Base-by-base conservation (phyloP, 2,329 filamentous ascomycete genomes). In the Aspergillus sp. region DNA sequence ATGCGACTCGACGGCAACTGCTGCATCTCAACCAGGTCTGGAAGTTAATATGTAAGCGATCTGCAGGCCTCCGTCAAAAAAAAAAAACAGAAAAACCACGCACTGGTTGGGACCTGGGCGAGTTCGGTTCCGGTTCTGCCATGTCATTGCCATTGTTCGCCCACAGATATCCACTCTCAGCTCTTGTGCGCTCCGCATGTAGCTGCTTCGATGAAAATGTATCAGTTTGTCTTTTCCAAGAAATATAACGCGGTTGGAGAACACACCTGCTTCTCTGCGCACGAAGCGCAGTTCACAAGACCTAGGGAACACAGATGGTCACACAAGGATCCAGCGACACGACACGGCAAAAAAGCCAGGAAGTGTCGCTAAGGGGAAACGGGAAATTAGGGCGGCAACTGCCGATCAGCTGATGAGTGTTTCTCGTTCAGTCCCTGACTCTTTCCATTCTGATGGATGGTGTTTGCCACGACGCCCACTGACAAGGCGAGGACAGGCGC, bases 31-130 rank as follows among this genome's bases (percentile, higher is more conserved):
- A 5, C 34, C 34, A 49, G 43, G 56, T 38, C 24, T 55, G 44
- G 41, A 55, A 52, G 49, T 51, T 57, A 54, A 48, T 17, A 30
- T 26, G 43, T 56, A 48, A 52, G 54, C 53, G 53, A 57, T 11
- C 64, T 72, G 69, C 69, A 72, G 61, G 65, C 61, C 66, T 49
- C 65, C 69, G 66, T 56, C 56, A 26, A 53, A 59, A 60, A 24
- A 24, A 24, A 24, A 24, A 26, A 53, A 59, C 59, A 24, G 7
- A 24, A 24, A 24, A 72, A 30, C 71, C 69, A 71, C 68, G 60
- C 66, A 64, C 63, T 60, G 49, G 38, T 57, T 60, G 48, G 59
- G 49, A 67, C 66, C 64, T 59, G 47, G 56, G 64, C 38, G 43
- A 43, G 61, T 26, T 62, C 48, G 52, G 43, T 20, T 4, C 34